phyloP scores from a whole-genome alignment of 768 basidiomycete genomes.

The Gautieria morchelliformis region DNA sequence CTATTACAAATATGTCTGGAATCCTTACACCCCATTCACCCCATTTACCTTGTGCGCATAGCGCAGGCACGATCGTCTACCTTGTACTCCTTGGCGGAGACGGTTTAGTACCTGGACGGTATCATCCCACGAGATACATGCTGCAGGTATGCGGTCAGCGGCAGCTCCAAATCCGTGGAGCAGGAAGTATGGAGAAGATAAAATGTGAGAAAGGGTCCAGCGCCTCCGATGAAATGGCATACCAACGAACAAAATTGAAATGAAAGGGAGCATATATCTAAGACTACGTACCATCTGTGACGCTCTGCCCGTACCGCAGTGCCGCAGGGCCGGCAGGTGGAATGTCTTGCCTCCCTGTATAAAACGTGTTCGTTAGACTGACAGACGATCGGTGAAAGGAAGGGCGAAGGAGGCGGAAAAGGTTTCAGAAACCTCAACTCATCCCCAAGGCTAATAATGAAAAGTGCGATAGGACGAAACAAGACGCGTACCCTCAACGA shows the following conservation, averaged over 20 bases:
- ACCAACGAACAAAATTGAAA: too few species aligned
- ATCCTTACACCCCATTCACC: background rate
- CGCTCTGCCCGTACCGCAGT: conserved; percentile 75
- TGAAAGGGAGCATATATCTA: conserved; percentile 6
- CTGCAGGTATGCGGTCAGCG: conserved; percentile 18
- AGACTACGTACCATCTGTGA: conserved; percentile 49
- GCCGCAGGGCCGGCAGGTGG: conserved; percentile 60
- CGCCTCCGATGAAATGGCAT: too few species aligned
- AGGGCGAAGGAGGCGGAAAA: too few species aligned
- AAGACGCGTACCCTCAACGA: conserved; percentile 41
- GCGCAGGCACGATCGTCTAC: conserved; percentile 33
- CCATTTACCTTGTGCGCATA: background rate
- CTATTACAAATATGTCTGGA: too few species aligned
- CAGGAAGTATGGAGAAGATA: background rate
- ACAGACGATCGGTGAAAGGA: background rate
- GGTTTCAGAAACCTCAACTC: too few species aligned
- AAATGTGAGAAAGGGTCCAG: background rate
- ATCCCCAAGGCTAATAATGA: too few species aligned
- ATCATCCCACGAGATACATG: conserved; percentile 83
- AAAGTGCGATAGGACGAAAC: background rate
- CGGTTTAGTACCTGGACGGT: conserved; percentile 76
- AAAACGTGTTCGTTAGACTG: background rate
- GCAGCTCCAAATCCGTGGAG: background rate
- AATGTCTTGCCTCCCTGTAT: conserved; percentile 69
- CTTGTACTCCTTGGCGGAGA: conserved; percentile 80